Base-by-base conservation (phyloP, 371 early-diverging fungal species). In the Syncephalastrum racemosum region DNA sequence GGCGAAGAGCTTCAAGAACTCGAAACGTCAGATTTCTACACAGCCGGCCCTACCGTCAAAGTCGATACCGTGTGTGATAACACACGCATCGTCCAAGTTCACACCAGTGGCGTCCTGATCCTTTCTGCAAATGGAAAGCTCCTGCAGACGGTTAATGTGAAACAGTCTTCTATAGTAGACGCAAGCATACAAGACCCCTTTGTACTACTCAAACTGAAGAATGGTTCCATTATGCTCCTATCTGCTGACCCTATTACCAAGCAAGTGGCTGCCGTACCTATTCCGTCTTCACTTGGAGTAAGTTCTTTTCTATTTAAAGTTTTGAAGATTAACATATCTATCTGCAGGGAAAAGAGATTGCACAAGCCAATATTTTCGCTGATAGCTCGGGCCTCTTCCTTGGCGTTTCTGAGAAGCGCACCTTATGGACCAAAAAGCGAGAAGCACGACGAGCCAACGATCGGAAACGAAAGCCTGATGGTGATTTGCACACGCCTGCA, bases 1-100 rank as follows among this genome's bases (percentile, higher is more conserved):
- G 94, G 93, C 45, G 90, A 92, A 25, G 96, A 95, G 54, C 71
- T 97, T 12, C 80, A 82, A 41, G 91, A 97, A 68, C 63, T 95
- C 43, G 85, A 88, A 20, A 79, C 74, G 25, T 80, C 84, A 0
- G 91, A 85, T 4, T 96, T 97, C 60, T 90, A 81, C 59, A 79
- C 83, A 0, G 66, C 75, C 13, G 93, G 91, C 0, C 87, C 91
- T 2, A 95, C 97, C 0, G 73, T 97, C 24, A 75, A 68, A 2
- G 88, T 86, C 18, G 86, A 84, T n/a, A 77, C 86, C 0, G 54
- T 94, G 0, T 68, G 85, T 50, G 76, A 83, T 23, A 81, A 80
- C 4, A 79, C 84, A 0, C 68, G 80, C n/a, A 84, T 91, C 55
- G 77, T 95, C 1, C 95, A 95, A 64, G 86, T 94, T n/a, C 82